phyloP scores from a whole-genome alignment of 108 stramenopile species.

The Poteriospumella lacustris region DNA sequence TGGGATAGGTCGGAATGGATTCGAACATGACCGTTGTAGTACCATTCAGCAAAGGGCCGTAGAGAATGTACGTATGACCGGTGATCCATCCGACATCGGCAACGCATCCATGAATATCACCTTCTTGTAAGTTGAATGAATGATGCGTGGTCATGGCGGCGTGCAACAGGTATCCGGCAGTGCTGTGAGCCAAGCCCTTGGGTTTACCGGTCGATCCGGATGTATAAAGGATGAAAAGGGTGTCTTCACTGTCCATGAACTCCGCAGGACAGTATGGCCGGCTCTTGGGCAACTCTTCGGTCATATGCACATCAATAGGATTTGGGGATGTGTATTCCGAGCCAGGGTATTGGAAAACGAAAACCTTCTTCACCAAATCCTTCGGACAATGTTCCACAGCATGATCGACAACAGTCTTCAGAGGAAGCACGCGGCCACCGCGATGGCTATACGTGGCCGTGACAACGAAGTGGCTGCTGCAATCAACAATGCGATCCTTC shows the following conservation, averaged over 20 bases:
- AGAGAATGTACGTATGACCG: constrained; percentile 91
- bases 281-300: constrained; percentile 65
- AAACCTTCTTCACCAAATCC: constrained; percentile 65
- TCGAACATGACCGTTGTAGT: constrained; percentile 90
- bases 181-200: constrained; percentile 89
- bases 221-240: constrained; percentile 93
- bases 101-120: constrained; percentile 92
- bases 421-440: constrained; percentile 65
- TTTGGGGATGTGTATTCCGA: background rate
- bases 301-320: constrained; percentile 73
- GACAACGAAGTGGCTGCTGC: constrained; percentile 68
- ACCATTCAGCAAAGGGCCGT: constrained; percentile 87
- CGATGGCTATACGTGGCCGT: constrained; percentile 77
- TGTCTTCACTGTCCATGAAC: constrained; percentile 87
- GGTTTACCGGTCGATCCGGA: constrained; percentile 89
- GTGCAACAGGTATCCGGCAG: constrained; percentile 86
- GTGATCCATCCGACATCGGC: constrained; percentile 96
- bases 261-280: constrained; percentile 92
- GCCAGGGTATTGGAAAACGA: constrained; percentile 76
- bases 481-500: constrained; percentile 77
- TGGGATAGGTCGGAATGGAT: constrained; percentile 83
- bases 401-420: constrained; percentile 81
- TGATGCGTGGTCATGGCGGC: constrained; percentile 47
- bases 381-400: constrained; percentile 63
- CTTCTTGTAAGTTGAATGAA: constrained; percentile 37